These are phyloP conservation scores for Diaporthe humulicola DNA, from an alignment of 2,329 filamentous ascomycete species.

Conservation along the genomic window DNA sequence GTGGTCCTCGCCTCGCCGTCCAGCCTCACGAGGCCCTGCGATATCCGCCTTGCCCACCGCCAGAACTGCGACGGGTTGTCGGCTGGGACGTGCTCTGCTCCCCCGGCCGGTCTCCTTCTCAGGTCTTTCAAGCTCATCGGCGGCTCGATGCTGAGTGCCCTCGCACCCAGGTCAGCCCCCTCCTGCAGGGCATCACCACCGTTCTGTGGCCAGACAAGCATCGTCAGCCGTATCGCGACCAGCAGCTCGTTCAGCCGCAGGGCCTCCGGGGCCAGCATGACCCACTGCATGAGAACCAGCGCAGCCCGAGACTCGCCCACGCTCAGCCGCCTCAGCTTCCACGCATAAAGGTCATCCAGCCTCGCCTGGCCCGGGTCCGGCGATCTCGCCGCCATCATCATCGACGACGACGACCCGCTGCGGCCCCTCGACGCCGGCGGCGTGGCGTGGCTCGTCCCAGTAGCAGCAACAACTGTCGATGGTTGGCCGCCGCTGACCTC, in stretches of 20 bases:
- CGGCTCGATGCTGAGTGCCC: constrained; percentile 44
- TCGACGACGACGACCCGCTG: constrained; percentile 12
- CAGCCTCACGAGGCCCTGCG: constrained; percentile 33
- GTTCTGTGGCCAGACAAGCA: constrained; percentile 38
- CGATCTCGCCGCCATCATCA: not conserved
- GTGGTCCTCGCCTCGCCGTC: constrained; percentile 8
- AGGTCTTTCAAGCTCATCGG: constrained; percentile 47
- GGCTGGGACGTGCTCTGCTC: not conserved
- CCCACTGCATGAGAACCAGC: constrained; percentile 51
- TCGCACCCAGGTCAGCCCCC: not conserved
- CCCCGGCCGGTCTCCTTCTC: constrained; percentile 11
- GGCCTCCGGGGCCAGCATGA: constrained; percentile 49
- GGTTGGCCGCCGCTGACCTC: not conserved
- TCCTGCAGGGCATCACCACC: not conserved
- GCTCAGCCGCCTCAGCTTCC: constrained; percentile 50
- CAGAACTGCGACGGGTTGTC: constrained; percentile 36
- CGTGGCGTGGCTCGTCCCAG: no score
- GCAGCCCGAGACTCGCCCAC: constrained; percentile 47
- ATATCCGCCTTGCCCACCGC: constrained; percentile 29
- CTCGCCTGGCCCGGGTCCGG: not conserved
- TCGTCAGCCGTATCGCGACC: constrained; percentile 48
- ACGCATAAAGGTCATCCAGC: constrained; percentile 51
- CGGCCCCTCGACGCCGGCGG: not conserved
- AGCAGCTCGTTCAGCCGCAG: constrained; percentile 50
- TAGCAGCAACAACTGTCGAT: no score